Conservation (phyloP, 495 filamentous ascomycete genomes). For the Penicillium macrosclerotiorum region DNA sequence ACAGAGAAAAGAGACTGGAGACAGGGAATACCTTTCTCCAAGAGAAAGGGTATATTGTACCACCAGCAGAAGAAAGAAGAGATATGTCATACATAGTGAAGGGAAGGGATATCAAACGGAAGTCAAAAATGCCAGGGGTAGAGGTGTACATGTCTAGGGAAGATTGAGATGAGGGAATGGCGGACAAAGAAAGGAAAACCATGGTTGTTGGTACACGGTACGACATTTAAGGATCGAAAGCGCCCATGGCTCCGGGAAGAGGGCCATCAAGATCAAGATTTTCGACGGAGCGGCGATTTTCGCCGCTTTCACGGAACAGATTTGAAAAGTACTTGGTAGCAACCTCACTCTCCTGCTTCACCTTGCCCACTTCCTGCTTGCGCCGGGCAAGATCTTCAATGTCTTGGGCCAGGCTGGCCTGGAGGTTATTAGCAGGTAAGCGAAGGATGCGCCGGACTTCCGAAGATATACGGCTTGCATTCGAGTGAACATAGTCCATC, state of each 20-base stretch:
- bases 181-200: conserved; percentile 3
- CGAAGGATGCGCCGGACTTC: conserved; percentile 85
- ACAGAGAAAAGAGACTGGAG: conserved; percentile 5
- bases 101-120: conserved; percentile 14
- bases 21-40: not conserved
- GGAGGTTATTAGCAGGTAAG: conserved; percentile 77
- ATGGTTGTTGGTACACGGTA: conserved; percentile 21
- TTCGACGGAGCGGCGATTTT: conserved; percentile 71
- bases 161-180: not conserved
- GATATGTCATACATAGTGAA: conserved; percentile 4
- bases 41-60: not conserved
- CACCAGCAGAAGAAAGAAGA: not conserved
- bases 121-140: conserved; percentile 3
- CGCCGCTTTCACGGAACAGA: conserved; percentile 70
- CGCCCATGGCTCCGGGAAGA: conserved; percentile 40
- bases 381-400: conserved; percentile 77
- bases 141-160: conserved; percentile 13
- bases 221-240: conserved; percentile 19
- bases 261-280: conserved; percentile 75
- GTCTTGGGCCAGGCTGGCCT: conserved; percentile 72
- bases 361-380: conserved; percentile 75
- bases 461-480: conserved; percentile 75
- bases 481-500: conserved; percentile 90
- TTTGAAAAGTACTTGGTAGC: conserved; percentile 87
- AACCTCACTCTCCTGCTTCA: conserved; percentile 69